These are phyloP conservation scores for Strobilomyces confusus DNA, from an alignment of 768 basidiomycete genomes.

Conservation along the genomic window DNA sequence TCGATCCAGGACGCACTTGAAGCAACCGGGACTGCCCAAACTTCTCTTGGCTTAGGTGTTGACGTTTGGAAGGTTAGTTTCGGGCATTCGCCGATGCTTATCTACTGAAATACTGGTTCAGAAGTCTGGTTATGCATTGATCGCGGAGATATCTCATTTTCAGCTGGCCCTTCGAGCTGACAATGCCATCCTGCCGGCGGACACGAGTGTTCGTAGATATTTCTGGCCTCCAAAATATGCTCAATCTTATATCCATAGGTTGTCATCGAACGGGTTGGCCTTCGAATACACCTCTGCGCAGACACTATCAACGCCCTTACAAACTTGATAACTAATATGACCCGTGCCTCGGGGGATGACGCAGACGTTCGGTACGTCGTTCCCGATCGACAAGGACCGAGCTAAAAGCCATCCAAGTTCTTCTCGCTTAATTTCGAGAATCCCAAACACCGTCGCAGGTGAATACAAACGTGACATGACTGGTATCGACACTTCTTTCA, in stretches of 20 bases:
- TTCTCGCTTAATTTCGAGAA: conserved; percentile 4
- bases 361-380: conserved; percentile 25
- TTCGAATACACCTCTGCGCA: conserved; percentile 71
- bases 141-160: conserved; percentile 55
- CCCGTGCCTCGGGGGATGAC: conserved; percentile 37
- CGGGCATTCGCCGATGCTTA: not conserved
- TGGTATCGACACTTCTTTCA: conserved; percentile 18
- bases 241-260: conserved; percentile 39
- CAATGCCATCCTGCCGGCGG: conserved; percentile 28
- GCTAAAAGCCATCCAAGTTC: conserved; percentile 7
- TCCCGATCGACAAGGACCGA: not conserved
- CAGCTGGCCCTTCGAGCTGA: conserved; percentile 38
- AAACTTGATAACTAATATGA: conserved; percentile 51
- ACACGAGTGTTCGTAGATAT: conserved; percentile 36
- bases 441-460: conserved; percentile 3
- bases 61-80: conserved; percentile 64
- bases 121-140: conserved; percentile 64
- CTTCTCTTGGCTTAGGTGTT: conserved; percentile 32
- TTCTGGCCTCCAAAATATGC: not conserved
- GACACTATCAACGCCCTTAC: conserved; percentile 64
- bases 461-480: conserved; percentile 22
- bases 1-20: conserved; percentile 37
- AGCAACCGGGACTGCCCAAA: conserved; percentile 16
- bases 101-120: conserved; percentile 24
- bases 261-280: conserved; percentile 44